A percentile compares a stretch with the other conserved stretches of the same genome.
Conservation (phyloP, 148 eudicot species). For the Heliosperma pusillum region DNA sequence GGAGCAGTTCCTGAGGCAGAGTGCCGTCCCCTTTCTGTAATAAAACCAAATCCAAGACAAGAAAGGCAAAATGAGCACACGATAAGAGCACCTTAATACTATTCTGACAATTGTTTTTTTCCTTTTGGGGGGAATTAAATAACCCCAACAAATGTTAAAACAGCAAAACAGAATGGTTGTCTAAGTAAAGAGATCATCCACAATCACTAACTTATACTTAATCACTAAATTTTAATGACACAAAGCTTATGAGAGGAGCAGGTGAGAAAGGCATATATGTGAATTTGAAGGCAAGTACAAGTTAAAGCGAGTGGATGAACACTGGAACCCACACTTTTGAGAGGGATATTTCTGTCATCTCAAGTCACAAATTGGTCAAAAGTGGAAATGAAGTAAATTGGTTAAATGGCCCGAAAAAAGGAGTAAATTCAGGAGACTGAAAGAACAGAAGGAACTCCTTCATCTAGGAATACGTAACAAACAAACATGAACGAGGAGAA, state of each 20-base stretch:
- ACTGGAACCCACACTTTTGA: neutral
- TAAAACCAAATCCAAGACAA: slow-evolving; percentile 18
- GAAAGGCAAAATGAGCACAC: slow-evolving; percentile 15
- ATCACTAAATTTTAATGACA: neutral
- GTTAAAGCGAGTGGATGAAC: neutral
- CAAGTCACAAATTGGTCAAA: neutral
- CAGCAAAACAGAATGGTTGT: neutral
- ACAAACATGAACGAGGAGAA: slow-evolving; percentile 16
- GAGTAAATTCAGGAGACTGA: neutral
- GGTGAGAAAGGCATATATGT: neutral
- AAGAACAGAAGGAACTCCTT: neutral
- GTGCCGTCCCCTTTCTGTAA: slow-evolving; percentile 87
- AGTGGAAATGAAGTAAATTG: neutral
- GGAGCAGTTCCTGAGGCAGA: slow-evolving; percentile 85
- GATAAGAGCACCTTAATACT: slow-evolving; percentile 1
- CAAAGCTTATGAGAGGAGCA: neutral
- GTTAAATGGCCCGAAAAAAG: neutral
- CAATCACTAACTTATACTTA: neutral
- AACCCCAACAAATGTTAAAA: neutral
- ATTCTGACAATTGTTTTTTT: neutral
- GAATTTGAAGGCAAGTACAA: neutral
- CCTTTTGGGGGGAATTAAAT: neutral
- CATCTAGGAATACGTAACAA: neutral
- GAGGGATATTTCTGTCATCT: neutral
- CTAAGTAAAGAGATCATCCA: neutral